Percentiles rank a stretch among this genome's conserved stretches.
Conservation (phyloP, 2,329 filamentous ascomycete species). For the Aspergillus hortae region DNA sequence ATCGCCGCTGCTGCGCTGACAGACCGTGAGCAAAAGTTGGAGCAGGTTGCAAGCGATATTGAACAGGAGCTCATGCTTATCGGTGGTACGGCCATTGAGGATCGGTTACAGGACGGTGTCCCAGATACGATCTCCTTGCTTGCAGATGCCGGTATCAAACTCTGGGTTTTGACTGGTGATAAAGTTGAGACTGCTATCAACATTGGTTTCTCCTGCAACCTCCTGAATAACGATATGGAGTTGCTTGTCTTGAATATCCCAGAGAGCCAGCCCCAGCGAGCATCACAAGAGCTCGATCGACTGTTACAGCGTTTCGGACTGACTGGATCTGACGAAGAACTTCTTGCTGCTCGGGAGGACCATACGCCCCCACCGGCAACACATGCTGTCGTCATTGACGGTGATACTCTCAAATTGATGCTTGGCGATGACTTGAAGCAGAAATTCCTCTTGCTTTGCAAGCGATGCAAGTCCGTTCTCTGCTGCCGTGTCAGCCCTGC, state of each 20-base stretch:
- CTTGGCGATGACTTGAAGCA: slow-evolving; percentile 79
- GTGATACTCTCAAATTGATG: slow-evolving; percentile 85
- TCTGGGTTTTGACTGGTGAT: slow-evolving; percentile 97
- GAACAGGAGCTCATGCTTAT: slow-evolving; percentile 85
- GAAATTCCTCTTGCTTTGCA: slow-evolving; percentile 92
- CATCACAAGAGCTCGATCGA: slow-evolving; percentile 70
- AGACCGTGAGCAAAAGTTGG: slow-evolving; percentile 87
- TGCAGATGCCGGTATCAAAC: slow-evolving; percentile 90
- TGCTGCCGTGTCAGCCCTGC: slow-evolving; percentile 96
- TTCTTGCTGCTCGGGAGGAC: slow-evolving; percentile 71
- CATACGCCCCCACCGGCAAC: slow-evolving; percentile 84
- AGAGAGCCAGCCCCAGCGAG: slow-evolving; percentile 64
- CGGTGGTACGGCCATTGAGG: slow-evolving; percentile 94
- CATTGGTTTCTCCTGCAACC: slow-evolving; percentile 97
- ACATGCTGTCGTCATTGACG: slow-evolving; percentile 91
- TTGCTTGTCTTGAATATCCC: slow-evolving; percentile 83
- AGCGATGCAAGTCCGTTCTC: slow-evolving; percentile 92
- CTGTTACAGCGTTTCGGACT: slow-evolving; percentile 71
- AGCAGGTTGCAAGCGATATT: slow-evolving; percentile 83
- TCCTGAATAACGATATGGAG: slow-evolving; percentile 97
- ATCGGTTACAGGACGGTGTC: slow-evolving; percentile 92
- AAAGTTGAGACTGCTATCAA: slow-evolving; percentile 99
- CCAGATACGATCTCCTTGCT: slow-evolving; percentile 92
- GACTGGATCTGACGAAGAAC: slow-evolving; percentile 80
- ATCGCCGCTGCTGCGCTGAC: slow-evolving; percentile 77